phyloP scores from a whole-genome alignment of 192 early-diverging fungal genomes.

The Dispira simplex region DNA sequence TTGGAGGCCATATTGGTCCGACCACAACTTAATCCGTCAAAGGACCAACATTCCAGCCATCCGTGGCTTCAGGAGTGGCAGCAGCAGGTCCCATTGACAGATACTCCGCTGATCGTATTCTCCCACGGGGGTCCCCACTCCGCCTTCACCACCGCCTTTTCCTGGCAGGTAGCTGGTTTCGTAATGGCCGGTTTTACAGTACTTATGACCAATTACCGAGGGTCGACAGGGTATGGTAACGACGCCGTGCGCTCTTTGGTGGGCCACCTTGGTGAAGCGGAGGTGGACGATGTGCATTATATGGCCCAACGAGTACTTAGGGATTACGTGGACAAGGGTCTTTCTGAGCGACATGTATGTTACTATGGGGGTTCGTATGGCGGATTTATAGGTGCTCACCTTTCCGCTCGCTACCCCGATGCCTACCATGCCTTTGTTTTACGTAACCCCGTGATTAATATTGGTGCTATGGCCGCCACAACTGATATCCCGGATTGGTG shows the following conservation, averaged over 20 bases:
- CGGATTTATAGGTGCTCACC: constrained; percentile 43
- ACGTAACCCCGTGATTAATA: constrained; percentile 59
- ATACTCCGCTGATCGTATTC: constrained; percentile 39
- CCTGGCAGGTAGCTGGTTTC: constrained; percentile 25
- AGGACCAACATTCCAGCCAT: constrained; percentile 7
- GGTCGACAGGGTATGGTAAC: constrained; percentile 67
- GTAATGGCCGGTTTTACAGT: constrained; percentile 46
- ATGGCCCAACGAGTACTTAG: constrained; percentile 15
- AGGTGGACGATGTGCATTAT: constrained; percentile 46
- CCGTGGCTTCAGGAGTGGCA: constrained; percentile 16
- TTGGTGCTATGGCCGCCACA: constrained; percentile 37
- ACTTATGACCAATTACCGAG: constrained; percentile 59
- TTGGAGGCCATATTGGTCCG: constrained; percentile 23
- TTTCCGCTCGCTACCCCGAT: constrained; percentile 33
- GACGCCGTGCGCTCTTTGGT: constrained; percentile 40
- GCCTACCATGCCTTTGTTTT: constrained; percentile 44
- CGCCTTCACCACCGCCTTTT: constrained; percentile 34
- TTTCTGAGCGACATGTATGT: constrained; percentile 32
- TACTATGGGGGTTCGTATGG: constrained; percentile 62
- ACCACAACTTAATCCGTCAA: constrained; percentile 14
- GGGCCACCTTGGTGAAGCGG: constrained; percentile 46
- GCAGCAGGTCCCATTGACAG: background rate
- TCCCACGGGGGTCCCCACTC: constrained; percentile 74
- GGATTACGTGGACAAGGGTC: constrained; percentile 21
- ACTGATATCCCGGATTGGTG: constrained; percentile 64